phyloP scores from a whole-genome alignment of 768 basidiomycete genomes.

The Leccinum variicolor region DNA sequence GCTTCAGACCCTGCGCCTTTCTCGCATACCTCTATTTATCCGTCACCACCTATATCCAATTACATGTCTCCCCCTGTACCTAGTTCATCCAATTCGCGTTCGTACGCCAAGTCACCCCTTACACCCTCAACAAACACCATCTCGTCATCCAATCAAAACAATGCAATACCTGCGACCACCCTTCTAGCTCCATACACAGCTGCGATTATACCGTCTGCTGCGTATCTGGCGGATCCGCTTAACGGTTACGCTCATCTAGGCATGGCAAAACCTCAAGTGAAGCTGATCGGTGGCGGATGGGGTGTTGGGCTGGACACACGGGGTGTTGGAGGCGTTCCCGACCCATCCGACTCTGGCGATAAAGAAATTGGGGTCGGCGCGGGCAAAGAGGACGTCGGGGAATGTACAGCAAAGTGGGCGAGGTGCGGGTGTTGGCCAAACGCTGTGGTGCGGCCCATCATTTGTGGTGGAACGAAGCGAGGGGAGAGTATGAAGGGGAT shows the following conservation, averaged over 20 bases:
- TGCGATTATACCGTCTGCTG: constrained; percentile 59
- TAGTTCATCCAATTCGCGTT: constrained; percentile 18
- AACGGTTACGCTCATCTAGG: constrained; percentile 86
- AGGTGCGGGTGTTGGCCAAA: constrained; percentile 56
- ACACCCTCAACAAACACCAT: constrained; percentile 36
- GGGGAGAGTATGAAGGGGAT: constrained; percentile 16
- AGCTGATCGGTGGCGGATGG: constrained; percentile 72
- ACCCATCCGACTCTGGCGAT: constrained; percentile 20
- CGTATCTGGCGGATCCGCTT: constrained; percentile 74
- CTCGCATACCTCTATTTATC: constrained; percentile 18
- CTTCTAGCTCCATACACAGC: constrained; percentile 65
- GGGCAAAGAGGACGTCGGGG: constrained; percentile 36
- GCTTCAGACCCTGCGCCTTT: constrained; percentile 21
- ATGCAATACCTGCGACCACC: constrained; percentile 48
- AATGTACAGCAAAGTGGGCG: constrained; percentile 48
- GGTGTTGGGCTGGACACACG: constrained; percentile 79
- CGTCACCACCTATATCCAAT: constrained; percentile 28
- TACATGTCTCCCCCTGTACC: constrained; percentile 18
- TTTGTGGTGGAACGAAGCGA: constrained; percentile 31
- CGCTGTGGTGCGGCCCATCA: constrained; percentile 42
- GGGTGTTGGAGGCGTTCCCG: constrained; percentile 50
- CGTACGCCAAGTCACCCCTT: constrained; percentile 27
- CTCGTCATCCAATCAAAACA: constrained; percentile 46
- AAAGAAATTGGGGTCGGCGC: background rate
- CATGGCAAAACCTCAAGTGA: constrained; percentile 81